These are phyloP conservation scores for Graphiopsis chlorocephala DNA, from an alignment of 2,329 filamentous ascomycete species.

Conservation along the genomic window DNA sequence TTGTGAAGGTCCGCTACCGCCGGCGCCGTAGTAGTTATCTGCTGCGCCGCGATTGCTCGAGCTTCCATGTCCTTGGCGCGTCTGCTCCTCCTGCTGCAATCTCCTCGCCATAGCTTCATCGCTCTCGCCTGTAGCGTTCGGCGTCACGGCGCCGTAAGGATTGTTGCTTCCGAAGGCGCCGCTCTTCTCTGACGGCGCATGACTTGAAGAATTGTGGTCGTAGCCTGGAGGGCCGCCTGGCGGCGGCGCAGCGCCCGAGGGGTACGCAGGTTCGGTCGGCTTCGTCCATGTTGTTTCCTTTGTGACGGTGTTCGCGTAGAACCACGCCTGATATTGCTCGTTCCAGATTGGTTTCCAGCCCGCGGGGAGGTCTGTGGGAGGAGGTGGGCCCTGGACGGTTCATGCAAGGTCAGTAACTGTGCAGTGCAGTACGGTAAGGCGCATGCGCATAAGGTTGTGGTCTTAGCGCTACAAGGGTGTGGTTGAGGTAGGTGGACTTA, in stretches of 20 bases:
- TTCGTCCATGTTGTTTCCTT: conserved; percentile 90
- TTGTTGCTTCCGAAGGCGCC: conserved; percentile 63
- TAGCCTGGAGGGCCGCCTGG: conserved; percentile 53
- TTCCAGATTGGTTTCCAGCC: conserved; percentile 88
- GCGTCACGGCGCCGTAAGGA: conserved; percentile 54
- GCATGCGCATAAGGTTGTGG: conserved; percentile 1
- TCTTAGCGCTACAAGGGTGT: conserved; percentile 25
- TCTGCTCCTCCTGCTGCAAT: conserved; percentile 74
- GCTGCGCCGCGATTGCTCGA: conserved; percentile 26
- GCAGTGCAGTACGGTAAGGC: not conserved
- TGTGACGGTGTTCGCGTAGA: conserved; percentile 86
- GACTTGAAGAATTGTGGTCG: conserved; percentile 42
- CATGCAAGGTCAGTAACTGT: conserved; percentile 16
- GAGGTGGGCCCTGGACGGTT: conserved; percentile 48
- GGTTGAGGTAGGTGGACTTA: conserved; percentile 21
- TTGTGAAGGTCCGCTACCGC: not conserved
- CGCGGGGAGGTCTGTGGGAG: conserved; percentile 63
- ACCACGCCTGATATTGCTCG: conserved; percentile 87
- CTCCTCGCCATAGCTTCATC: conserved; percentile 58
- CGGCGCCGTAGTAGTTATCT: conserved; percentile 10
- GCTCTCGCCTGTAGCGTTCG: conserved; percentile 1
- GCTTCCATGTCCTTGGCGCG: not conserved
- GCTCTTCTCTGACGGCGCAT: conserved; percentile 36
- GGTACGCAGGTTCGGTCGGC: conserved; percentile 66
- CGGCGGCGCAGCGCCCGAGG: conserved; percentile 44